These are phyloP conservation scores for Bolboschoenoplectus hybrid DNA, from an alignment of 202 grass and related monocot species.

Conservation along the genomic window DNA sequence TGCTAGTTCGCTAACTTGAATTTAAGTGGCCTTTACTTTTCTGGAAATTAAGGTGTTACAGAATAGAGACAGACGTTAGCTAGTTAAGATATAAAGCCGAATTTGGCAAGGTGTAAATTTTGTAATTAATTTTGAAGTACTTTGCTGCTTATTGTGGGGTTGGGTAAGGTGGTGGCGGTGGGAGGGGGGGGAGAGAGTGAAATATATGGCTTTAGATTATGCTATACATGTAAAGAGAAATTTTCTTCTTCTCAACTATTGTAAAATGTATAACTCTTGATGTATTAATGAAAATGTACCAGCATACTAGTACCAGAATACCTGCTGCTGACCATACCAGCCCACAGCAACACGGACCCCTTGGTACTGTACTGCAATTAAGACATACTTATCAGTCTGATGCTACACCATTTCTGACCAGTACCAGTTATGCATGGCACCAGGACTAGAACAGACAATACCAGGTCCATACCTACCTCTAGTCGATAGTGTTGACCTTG, in stretches of 20 bases:
- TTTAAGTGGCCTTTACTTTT: slow-evolving; percentile 21
- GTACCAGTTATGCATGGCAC: neutral
- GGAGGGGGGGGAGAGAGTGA: neutral
- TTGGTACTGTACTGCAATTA: neutral
- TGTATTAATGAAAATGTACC: slow-evolving; percentile 14
- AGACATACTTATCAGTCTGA: neutral
- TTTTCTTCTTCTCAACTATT: slow-evolving; percentile 7
- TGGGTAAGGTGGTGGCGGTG: neutral
- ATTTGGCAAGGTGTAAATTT: slow-evolving; percentile 27
- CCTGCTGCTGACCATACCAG: neutral
- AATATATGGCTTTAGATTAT: neutral
- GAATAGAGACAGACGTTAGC: neutral
- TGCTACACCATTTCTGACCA: neutral
- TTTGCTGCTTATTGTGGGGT: neutral
- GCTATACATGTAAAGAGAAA: neutral
- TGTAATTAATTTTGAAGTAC: slow-evolving; percentile 17
- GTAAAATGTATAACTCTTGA: slow-evolving; percentile 7
- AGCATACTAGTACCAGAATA: too few species aligned
- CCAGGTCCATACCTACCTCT: neutral
- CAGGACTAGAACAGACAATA: neutral
- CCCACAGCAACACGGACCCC: neutral
- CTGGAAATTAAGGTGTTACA: neutral
- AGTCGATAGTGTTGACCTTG: neutral
- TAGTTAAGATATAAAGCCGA: slow-evolving; percentile 6
- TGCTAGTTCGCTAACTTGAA: slow-evolving; percentile 25